Percentiles rank a stretch among this genome's conserved stretches.
Evolutionary conservation across 805 yeast genomes (phyloP).

Genomic region (Metschnikowia borealis): DNA sequence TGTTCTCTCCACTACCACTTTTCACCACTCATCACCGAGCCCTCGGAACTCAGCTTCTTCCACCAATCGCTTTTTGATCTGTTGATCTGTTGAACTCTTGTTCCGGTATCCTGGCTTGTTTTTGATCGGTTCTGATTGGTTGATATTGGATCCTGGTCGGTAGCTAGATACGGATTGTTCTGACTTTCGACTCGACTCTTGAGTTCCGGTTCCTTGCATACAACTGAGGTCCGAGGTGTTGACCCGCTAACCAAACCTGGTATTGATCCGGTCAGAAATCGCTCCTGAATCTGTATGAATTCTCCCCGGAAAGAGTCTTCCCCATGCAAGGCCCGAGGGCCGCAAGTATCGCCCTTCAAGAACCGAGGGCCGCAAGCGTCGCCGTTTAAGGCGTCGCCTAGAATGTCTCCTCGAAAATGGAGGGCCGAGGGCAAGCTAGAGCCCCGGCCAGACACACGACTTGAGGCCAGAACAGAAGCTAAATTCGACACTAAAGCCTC

Average conservation of each 20-base stretch:
- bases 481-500: neutral
- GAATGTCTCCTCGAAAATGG: slow-evolving; percentile 1
- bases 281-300: neutral
- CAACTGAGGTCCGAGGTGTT: no score
- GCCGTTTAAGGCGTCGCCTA: neutral
- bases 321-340: neutral
- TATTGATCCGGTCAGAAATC: no score
- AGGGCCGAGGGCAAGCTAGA: neutral
- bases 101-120: neutral
- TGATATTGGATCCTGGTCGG: no score
- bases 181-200: neutral
- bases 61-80: neutral
- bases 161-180: no score
- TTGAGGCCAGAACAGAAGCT: neutral
- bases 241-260: no score
- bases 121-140: no score
- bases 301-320: neutral
- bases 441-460: no score
- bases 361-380: neutral
- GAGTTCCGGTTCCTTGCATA: neutral
- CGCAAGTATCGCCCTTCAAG: neutral
- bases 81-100: neutral
- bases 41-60: neutral
- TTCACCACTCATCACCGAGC: neutral
- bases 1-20: neutral